Percentiles rank a stretch among this genome's conserved stretches.
phyloP scores from a whole-genome alignment of 352 stramenopile genomes.

The Sclerospora graminicola region DNA sequence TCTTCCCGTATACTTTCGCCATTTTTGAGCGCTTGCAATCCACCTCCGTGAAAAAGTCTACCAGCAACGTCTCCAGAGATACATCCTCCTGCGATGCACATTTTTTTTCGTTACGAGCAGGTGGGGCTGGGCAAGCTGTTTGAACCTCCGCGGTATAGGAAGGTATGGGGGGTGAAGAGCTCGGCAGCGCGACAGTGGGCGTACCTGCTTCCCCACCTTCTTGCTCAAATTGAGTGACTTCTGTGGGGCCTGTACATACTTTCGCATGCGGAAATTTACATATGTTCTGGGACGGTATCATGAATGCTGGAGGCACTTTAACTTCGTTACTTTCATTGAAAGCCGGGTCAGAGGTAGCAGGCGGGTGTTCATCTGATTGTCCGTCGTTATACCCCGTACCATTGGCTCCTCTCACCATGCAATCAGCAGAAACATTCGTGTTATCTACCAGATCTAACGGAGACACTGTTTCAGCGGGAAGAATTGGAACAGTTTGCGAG shows the following conservation, averaged over 20 bases:
- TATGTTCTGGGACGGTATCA: no score
- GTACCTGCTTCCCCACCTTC: not conserved
- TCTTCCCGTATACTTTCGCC: conserved; percentile 50
- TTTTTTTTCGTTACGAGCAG: conserved; percentile 1
- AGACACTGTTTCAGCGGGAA: conserved; percentile 1
- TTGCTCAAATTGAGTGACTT: not conserved
- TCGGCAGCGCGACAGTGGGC: not conserved
- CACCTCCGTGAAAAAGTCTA: conserved; percentile 51
- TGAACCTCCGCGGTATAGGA: not conserved
- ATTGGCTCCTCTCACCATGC: not conserved
- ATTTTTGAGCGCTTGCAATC: conserved; percentile 53
- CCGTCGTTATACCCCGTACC: conserved; percentile 3
- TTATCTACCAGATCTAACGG: conserved; percentile 1
- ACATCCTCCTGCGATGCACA: conserved; percentile 3
- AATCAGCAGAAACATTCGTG: not conserved
- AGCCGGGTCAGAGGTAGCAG: not conserved
- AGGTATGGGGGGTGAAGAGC: conserved; percentile 1
- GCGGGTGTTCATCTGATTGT: not conserved
- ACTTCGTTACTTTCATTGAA: not conserved
- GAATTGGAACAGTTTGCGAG: conserved; percentile 7
- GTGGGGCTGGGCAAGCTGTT: not conserved
- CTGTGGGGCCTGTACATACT: no score
- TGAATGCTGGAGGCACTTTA: not conserved
- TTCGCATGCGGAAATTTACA: no score
- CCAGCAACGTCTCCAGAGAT: conserved; percentile 42